A percentile compares a stretch with the other conserved stretches of the same genome.
These are phyloP conservation scores for Dalbergia cultrata DNA, from an alignment of 306 rosid species.

Conservation along the genomic window DNA sequence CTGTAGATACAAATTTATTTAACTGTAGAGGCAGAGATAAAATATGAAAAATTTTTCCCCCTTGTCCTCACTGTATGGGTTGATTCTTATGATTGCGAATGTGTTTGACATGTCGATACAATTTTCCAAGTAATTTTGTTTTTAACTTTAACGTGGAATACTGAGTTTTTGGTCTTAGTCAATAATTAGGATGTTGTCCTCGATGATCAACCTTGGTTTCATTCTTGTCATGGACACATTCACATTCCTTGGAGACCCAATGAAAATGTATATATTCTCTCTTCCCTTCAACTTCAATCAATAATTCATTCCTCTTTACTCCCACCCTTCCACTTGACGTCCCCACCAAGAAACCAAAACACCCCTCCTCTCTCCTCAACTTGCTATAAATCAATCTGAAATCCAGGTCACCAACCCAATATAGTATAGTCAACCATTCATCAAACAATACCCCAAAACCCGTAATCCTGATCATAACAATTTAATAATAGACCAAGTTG, in stretches of 20 bases:
- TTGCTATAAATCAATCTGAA: conserved; percentile 21
- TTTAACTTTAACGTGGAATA: background rate
- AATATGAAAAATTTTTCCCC: too few relatives aligned
- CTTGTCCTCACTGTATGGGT: too few relatives aligned
- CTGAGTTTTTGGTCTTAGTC: background rate
- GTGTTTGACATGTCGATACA: background rate
- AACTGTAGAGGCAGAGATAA: too few relatives aligned
- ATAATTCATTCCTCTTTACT: conserved; percentile 46
- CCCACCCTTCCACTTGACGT: conserved; percentile 39
- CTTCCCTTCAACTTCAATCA: conserved; percentile 37
- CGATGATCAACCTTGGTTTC: conserved; percentile 6
- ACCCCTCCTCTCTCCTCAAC: background rate
- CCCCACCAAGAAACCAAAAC: background rate
- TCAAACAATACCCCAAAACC: background rate
- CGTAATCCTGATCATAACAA: background rate
- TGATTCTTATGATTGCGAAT: background rate
- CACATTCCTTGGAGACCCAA: background rate
- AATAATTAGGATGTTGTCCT: background rate
- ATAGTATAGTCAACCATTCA: conserved; percentile 1
- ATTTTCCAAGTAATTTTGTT: background rate
- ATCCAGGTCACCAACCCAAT: conserved; percentile 26
- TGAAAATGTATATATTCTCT: background rate
- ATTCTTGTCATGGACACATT: conserved; percentile 12
- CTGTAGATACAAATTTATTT: too few relatives aligned
- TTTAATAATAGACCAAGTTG: conserved; percentile 31